These are phyloP conservation scores for Botryotinia convoluta DNA, from an alignment of 2,329 filamentous ascomycete species.

Conservation along the genomic window DNA sequence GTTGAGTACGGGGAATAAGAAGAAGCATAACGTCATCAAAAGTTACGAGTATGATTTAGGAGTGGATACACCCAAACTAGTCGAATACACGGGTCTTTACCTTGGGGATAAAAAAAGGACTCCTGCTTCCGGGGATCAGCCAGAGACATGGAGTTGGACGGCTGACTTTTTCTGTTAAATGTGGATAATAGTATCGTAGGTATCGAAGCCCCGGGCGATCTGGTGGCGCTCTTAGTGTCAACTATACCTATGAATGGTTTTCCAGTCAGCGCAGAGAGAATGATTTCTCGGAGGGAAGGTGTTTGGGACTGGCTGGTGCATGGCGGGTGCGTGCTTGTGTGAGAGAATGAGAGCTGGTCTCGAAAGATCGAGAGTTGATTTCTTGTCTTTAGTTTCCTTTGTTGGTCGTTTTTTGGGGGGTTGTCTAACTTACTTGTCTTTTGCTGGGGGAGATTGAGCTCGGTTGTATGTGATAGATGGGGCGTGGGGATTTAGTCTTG, in stretches of 20 bases:
- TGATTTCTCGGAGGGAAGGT: neutral
- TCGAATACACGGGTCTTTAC: neutral
- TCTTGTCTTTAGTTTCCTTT: constrained; percentile 6
- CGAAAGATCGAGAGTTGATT: constrained; percentile 3
- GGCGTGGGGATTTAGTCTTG: neutral
- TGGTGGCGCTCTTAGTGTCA: no score
- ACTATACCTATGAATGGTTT: neutral
- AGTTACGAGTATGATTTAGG: no score
- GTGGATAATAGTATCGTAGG: neutral
- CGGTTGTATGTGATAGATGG: neutral
- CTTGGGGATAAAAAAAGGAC: neutral
- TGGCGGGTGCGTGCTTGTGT: neutral
- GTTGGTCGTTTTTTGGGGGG: neutral
- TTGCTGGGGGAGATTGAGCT: neutral
- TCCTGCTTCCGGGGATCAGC: neutral
- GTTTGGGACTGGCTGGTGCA: neutral
- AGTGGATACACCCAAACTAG: no score
- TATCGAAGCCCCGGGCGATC: no score
- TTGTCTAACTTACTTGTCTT: neutral
- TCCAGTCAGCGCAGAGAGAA: no score
- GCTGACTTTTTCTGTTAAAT: neutral
- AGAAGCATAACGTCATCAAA: neutral
- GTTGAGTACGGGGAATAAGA: neutral
- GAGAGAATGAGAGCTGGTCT: neutral
- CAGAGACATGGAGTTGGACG: neutral